Base-by-base conservation (phyloP, 495 filamentous ascomycete species). In the Podospora comata region DNA sequence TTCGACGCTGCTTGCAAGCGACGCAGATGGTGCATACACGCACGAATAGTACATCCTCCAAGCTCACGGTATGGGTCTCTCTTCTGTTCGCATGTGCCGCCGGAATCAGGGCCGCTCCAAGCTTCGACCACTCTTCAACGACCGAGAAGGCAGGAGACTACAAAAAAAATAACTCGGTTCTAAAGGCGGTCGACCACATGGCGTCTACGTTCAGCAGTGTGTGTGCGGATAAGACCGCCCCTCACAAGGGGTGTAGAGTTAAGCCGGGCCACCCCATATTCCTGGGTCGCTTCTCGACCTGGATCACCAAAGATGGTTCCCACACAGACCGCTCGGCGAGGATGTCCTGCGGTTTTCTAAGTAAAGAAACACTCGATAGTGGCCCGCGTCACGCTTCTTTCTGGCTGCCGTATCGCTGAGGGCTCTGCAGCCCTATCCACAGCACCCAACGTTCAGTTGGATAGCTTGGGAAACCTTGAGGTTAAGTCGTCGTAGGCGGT, bases 281-380 rank as follows among this genome's bases (percentile, higher is more conserved):
- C 62, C 61, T 20, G 20, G 15, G 27, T 63, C 54, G 39, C 65
- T 61, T 68, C 44, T 67, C 63, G 44, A 66, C 69, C 65, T 62
- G 69, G 65, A 70, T 70, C 67, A 70, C 53, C 65, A 67, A 67
- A 62, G 73, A 74, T 68, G 39, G 39, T 48, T 11, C 72, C 64
- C 60, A 69, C 70, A 71, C 66, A 61, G 58, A 28, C 65, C 62
- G 27, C 28, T 30, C 39, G 28, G 55, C 59, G 63, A 54, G 34
- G 30, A 65, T 61, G 68, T 71, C 70, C 73, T 74, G 68, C 65
- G 5, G 19, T 53, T 59, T 74, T 75, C 75, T 75, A 77, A 77
- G 73, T 73, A 74, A 77, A 73, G 75, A 69, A 77, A 73, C 75
- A 67, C 30, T 34, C 58, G 57, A 74, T 70, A 72, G 72, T 68